Percentiles rank a stretch among this genome's conserved stretches.
Evolutionary conservation across 2,329 filamentous ascomycete species (phyloP).

Genomic region (Ophiostoma pallidulum): DNA sequence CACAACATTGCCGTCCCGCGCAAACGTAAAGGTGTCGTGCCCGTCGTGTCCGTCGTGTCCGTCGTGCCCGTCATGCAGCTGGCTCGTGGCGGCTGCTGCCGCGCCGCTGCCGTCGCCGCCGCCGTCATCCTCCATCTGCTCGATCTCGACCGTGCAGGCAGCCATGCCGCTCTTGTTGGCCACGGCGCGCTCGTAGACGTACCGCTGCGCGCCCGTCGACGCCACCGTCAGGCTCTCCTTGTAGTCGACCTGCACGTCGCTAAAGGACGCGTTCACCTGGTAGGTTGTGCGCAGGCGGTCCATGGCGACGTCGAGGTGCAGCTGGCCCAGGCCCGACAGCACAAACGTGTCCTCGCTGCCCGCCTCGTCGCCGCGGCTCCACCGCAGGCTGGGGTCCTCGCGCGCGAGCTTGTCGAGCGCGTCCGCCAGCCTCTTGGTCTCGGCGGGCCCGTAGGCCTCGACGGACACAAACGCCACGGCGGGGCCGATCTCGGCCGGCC

Average conservation of each 20-base stretch:
- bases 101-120: neutral
- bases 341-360: constrained; percentile 67
- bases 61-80: too few relatives aligned
- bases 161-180: constrained; percentile 73
- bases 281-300: constrained; percentile 83
- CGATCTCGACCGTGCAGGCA: constrained; percentile 59
- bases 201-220: constrained; percentile 48
- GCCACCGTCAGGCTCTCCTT: constrained; percentile 64
- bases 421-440: constrained; percentile 64
- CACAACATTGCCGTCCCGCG: constrained; percentile 59
- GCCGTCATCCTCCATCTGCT: constrained; percentile 39
- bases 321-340: constrained; percentile 89
- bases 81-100: too few relatives aligned
- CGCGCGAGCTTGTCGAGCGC: constrained; percentile 69
- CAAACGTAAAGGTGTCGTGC: constrained; percentile 23
- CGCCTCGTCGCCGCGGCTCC: constrained; percentile 72
- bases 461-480: constrained; percentile 96
- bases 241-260: constrained; percentile 90
- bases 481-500: constrained; percentile 80
- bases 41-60: neutral
- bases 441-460: constrained; percentile 58
- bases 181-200: constrained; percentile 67
- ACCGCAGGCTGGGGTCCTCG: constrained; percentile 86
- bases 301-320: constrained; percentile 87
- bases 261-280: constrained; percentile 78